Evolutionary conservation across 2,329 filamentous ascomycete species (phyloP), one percentile per base, ranked within the genome.

Genomic region (Hymenoscyphus albidus): DNA sequence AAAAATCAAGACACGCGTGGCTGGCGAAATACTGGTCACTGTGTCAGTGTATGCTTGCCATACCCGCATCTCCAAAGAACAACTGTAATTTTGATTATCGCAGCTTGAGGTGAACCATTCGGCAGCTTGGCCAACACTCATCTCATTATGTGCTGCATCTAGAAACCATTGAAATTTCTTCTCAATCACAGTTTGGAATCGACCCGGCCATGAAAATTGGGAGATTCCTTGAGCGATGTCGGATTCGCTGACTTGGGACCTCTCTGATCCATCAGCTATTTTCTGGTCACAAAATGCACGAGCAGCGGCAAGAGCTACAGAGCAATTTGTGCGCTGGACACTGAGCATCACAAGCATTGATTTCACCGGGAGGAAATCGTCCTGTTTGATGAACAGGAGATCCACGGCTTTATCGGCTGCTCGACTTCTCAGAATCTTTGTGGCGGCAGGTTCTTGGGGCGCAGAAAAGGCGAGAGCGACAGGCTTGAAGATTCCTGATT

Each of bases 91-190:
- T 39, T 35, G 56, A 12, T 27, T 13, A 14, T 38, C 13, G 7
- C 31, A 58, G 14, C n/a, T 82, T 79, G 18, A 75, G 73, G 4
- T 86, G 85, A 97, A 97, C 93, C 93, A 97, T 67, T 85, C 83
- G 0, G 88, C 89, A 3, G 92, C 91, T 70, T 90, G 84, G 70
- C 89, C 86, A 62, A 98, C 87, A 73, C 92, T 97, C 74, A 97
- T 92, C 1, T 90, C 82, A 0, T 71, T 72, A 62, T 72, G 70
- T 0, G 70, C 71, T 32, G 64, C 62, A 67, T 73, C 71, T 22
- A 72, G 56, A 59, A 65, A 71, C 70, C 71, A 73, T 14, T 68
- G 62, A n/a, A 66, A 68, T 14, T 70, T 66, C 3, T 79, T 80
- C 64, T 85, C 82, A 4, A 76, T 70, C 69, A 83, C 83, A 60